A percentile compares a stretch with the other conserved stretches of the same genome.
Evolutionary conservation across 352 stramenopile genomes (phyloP).

Genomic region (Globisporangium canariense): DNA sequence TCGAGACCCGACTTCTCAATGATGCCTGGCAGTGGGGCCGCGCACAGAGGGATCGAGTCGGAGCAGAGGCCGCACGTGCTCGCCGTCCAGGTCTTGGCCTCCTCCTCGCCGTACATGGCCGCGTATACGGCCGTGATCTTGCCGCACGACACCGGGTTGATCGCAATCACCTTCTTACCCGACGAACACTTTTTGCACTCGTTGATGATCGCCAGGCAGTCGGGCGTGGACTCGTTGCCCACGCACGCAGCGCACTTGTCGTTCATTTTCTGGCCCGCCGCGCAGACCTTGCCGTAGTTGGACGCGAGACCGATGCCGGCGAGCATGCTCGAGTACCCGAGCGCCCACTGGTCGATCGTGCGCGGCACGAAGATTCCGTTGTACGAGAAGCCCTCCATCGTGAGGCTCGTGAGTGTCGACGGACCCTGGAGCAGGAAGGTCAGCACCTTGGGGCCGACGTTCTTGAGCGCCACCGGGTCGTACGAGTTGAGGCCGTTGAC

Average conservation of each 20-base stretch:
- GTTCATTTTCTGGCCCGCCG: conserved; percentile 19
- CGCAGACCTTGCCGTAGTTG: conserved; percentile 17
- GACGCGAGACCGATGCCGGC: conserved; percentile 20
- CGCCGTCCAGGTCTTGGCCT: conserved; percentile 26
- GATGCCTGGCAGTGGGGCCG: conserved; percentile 49
- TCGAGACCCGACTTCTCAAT: conserved; percentile 53
- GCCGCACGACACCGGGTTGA: conserved; percentile 46
- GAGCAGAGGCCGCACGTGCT: conserved; percentile 43
- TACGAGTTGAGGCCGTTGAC: conserved; percentile 23
- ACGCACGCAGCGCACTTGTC: conserved; percentile 42
- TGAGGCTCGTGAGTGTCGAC: neutral
- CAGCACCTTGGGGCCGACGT: conserved; percentile 11
- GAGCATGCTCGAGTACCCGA: conserved; percentile 27
- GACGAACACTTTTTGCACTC: conserved; percentile 47
- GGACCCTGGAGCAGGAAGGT: conserved; percentile 8
- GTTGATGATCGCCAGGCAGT: conserved; percentile 34
- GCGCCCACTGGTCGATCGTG: conserved; percentile 22
- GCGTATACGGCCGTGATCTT: conserved; percentile 40
- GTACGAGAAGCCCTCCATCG: conserved; percentile 20
- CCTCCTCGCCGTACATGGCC: conserved; percentile 30
- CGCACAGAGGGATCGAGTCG: conserved; percentile 36
- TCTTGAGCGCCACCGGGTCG: conserved; percentile 14
- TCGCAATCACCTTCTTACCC: conserved; percentile 31
- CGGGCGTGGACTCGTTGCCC: conserved; percentile 20
- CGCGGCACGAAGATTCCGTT: conserved; percentile 23